A percentile compares a stretch with the other conserved stretches of the same genome.
Evolutionary conservation across 2,329 filamentous ascomycete genomes (phyloP).

Genomic region (Epichloe scottii): DNA sequence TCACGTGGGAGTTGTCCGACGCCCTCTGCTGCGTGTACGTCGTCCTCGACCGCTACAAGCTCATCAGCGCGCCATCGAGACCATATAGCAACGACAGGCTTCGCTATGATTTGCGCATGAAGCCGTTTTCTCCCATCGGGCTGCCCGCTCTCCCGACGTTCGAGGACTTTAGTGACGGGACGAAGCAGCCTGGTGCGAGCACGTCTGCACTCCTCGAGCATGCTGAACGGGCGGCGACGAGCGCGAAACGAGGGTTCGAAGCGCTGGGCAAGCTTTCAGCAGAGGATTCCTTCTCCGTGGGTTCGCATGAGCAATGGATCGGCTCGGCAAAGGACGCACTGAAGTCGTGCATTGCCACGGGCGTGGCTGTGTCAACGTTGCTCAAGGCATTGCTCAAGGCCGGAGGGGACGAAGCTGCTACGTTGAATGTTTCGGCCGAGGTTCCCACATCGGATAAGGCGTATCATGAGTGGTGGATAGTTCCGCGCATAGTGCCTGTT

Average conservation of each 20-base stretch:
- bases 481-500: conserved; percentile 34
- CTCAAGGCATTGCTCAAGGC: conserved; percentile 39
- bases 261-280: conserved; percentile 38
- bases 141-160: conserved; percentile 55
- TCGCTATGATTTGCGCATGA: conserved; percentile 77
- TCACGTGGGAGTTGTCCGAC: conserved; percentile 44
- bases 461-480: conserved; percentile 55
- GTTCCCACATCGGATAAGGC: conserved; percentile 39
- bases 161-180: conserved; percentile 42
- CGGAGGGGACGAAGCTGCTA: conserved; percentile 12
- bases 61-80: conserved; percentile 37
- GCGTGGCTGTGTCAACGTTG: conserved; percentile 48
- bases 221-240: conserved; percentile 32
- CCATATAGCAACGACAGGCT: conserved; percentile 57
- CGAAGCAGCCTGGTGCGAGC: conserved; percentile 25
- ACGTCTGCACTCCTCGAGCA: conserved; percentile 29
- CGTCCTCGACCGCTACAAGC: conserved; percentile 44
- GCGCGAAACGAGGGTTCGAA: conserved; percentile 44
- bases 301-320: conserved; percentile 50
- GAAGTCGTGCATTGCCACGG: conserved; percentile 58
- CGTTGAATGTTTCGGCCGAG: conserved; percentile 33
- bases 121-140: conserved; percentile 59
- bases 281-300: conserved; percentile 40
- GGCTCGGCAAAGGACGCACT: conserved; percentile 46
- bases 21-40: conserved; percentile 52